Evolutionary conservation across 176 grass and related monocot species (phyloP), one percentile per base, ranked within the genome.

Genomic region (Puya raimondii): DNA sequence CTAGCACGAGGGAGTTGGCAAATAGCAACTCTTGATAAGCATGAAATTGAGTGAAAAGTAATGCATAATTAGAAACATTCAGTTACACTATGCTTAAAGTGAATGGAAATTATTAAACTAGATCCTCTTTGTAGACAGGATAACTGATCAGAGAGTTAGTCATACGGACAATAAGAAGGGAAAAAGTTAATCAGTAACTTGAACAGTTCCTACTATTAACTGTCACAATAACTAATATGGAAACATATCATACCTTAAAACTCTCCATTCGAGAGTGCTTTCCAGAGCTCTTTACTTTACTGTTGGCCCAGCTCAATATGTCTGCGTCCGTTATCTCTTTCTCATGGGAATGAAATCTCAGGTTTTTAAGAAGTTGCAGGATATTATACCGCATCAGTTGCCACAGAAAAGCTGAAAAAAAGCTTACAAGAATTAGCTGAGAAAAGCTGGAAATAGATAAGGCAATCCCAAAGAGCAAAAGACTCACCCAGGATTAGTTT

Each of bases 401-500:
- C 89, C 89, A 91, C 9, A 91, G 70, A 72, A 91, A 91, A 82
- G 89, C 89, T 91, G 79, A 14, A 51, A 51, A 51, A 11, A 54
- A 2, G 0, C 5, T 15, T 27, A 10, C 25, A 26, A 22, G 8
- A 66, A 20, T 53, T n/a, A 25, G 49, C 18, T 14, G 4, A 42
- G 33, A 42, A 8, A 42, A 42, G 33, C 4, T 42, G 33, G 33
- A 42, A 42, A 42, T 42, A 4, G 5, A 42, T 6, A 42, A 42
- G 33, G 4, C 33, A 42, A 42, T 42, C 4, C 33, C 33, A 4
- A 42, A 42, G 33, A 49, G 63, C 77, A 29, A 70, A 69, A 14
- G 47, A 81, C 72, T 50, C 84, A 92, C 89, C 94, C 85, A 97
- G 80, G 72, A 97, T 97, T 61, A 97, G 72, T 83, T 97, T 97